Evolutionary conservation across 208 protist genomes (phyloP).

Genomic region (Herpetomonas tarakana): DNA sequence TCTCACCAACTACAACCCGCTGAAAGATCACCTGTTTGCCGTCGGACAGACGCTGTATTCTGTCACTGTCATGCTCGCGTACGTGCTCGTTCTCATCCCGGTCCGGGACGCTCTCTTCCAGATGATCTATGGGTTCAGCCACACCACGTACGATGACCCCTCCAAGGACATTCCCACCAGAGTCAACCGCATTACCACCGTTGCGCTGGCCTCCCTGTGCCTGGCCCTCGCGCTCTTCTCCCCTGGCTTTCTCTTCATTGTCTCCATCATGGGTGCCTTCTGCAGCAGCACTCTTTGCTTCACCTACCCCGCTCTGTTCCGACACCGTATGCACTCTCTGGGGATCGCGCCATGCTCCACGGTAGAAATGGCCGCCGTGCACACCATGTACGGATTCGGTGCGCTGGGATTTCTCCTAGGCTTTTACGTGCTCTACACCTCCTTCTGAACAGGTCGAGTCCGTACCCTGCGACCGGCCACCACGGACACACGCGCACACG

Average conservation of each 20-base stretch:
- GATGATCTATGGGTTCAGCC: conserved; percentile 54
- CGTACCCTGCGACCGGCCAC: neutral
- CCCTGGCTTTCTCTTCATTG: conserved; percentile 58
- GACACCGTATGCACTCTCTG: conserved; percentile 40
- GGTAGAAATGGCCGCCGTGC: conserved; percentile 26
- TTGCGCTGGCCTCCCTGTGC: conserved; percentile 36
- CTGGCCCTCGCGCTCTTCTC: conserved; percentile 44
- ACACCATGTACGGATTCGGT: conserved; percentile 47
- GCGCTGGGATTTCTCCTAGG: conserved; percentile 40
- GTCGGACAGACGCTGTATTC: conserved; percentile 42
- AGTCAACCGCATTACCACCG: conserved; percentile 36
- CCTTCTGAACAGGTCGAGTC: neutral
- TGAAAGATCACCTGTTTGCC: conserved; percentile 47
- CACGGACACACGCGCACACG: too few species aligned
- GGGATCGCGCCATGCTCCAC: conserved; percentile 35
- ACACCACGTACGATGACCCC: conserved; percentile 14
- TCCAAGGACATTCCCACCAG: conserved; percentile 24
- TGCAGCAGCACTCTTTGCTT: conserved; percentile 76
- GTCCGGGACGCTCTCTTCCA: conserved; percentile 56
- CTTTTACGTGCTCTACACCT: conserved; percentile 10
- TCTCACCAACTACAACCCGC: conserved; percentile 61
- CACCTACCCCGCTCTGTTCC: conserved; percentile 62
- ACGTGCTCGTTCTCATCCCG: conserved; percentile 65
- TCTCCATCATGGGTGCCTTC: conserved; percentile 57
- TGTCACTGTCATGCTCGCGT: conserved; percentile 54